phyloP scores from a whole-genome alignment of 1,139 yeast species.

The Yamadazyma atmosphaerica region DNA sequence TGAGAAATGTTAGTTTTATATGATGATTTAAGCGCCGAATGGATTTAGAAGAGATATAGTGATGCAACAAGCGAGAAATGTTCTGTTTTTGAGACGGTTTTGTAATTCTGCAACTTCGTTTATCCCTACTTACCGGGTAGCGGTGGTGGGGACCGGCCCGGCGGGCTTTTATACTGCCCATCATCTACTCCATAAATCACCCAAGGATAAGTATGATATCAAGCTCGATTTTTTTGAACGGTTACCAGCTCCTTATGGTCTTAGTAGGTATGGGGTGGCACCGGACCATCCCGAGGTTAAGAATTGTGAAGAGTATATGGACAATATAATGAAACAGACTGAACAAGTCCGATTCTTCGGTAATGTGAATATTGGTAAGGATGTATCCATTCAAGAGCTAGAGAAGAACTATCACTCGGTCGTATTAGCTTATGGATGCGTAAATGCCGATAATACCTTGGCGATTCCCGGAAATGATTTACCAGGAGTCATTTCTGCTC shows the following conservation, averaged over 20 bases:
- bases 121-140: slow-evolving; percentile 37
- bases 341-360: slow-evolving; percentile 65
- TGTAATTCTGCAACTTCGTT: not conserved
- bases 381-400: slow-evolving; percentile 51
- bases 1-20: no score
- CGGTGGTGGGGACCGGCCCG: slow-evolving; percentile 94
- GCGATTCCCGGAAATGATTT: slow-evolving; percentile 61
- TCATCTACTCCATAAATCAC: slow-evolving; percentile 57
- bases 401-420: slow-evolving; percentile 65
- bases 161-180: slow-evolving; percentile 93
- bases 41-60: no score
- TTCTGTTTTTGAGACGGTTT: not conserved
- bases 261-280: slow-evolving; percentile 94
- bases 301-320: slow-evolving; percentile 79
- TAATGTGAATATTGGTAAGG: slow-evolving; percentile 64
- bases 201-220: slow-evolving; percentile 34
- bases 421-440: slow-evolving; percentile 82
- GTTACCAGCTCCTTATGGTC: slow-evolving; percentile 87
- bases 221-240: slow-evolving; percentile 71
- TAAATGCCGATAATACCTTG: slow-evolving; percentile 54
- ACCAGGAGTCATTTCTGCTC: slow-evolving; percentile 75
- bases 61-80: no score
- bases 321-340: slow-evolving; percentile 47
- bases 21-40: no score
- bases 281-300: slow-evolving; percentile 99